Evolutionary conservation across 1,284 basidiomycete species (phyloP).

Genomic region (Neolentinus lepideus): DNA sequence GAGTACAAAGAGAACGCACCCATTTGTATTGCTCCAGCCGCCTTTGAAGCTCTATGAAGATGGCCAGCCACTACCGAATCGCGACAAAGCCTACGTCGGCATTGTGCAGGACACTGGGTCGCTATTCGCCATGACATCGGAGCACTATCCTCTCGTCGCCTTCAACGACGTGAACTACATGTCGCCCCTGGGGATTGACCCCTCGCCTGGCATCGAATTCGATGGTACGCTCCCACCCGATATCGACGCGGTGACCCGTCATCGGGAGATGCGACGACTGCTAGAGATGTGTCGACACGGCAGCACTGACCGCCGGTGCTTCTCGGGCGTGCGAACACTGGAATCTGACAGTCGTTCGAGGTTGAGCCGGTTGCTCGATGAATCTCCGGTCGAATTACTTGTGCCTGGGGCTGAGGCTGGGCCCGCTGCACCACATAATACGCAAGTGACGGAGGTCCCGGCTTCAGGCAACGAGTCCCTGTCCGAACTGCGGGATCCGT

Average conservation of each 20-base stretch:
- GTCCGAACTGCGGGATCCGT: background rate
- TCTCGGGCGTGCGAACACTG: slow-evolving; percentile 50
- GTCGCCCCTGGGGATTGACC: slow-evolving; percentile 25
- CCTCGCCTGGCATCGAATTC: slow-evolving; percentile 21
- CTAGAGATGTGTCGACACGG: slow-evolving; percentile 27
- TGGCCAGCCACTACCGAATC: slow-evolving; percentile 48
- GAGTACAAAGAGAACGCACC: slow-evolving; percentile 36
- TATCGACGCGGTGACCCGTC: slow-evolving; percentile 37
- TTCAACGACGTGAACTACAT: slow-evolving; percentile 44
- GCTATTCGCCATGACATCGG: slow-evolving; percentile 73
- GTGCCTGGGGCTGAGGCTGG: background rate
- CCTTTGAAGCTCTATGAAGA: slow-evolving; percentile 55
- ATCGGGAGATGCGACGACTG: slow-evolving; percentile 27
- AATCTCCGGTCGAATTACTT: slow-evolving; percentile 16
- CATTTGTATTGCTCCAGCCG: slow-evolving; percentile 77
- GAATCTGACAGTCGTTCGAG: slow-evolving; percentile 28
- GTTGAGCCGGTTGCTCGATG: slow-evolving; percentile 27
- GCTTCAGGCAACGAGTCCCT: background rate
- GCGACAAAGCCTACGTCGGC: slow-evolving; percentile 55
- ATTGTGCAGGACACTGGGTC: slow-evolving; percentile 59
- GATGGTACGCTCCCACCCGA: slow-evolving; percentile 27
- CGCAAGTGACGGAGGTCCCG: background rate
- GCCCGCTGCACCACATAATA: background rate
- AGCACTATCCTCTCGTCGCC: slow-evolving; percentile 66
- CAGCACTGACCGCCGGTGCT: slow-evolving; percentile 44